Evolutionary conservation across 2,329 filamentous ascomycete genomes (phyloP), one percentile per base, ranked within the genome.

Genomic region (Diaporthe ampelina): DNA sequence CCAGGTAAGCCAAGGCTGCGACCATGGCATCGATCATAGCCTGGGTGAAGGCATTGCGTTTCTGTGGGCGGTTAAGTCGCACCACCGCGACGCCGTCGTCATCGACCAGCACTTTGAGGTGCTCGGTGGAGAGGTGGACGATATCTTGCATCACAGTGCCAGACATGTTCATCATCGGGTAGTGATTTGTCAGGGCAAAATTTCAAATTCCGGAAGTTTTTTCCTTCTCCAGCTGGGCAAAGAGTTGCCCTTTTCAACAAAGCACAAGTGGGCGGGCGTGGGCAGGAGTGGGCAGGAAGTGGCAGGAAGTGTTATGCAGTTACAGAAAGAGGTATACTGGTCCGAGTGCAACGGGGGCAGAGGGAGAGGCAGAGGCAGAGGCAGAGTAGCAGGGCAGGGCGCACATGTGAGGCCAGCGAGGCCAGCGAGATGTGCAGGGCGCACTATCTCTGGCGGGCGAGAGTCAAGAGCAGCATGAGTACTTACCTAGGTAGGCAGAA

Each of bases 21-120:
- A 85, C 78, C 6, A 90, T 21, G 32, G 13, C 10, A 40, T 68
- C 63, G 76, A 89, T 87, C 82, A 91, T 86, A 61, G 81, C 79
- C 72, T 85, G 83, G 2, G 88, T 91, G 73, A 91, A 86, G 13
- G 90, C 89, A 83, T 91, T 92, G 72, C 88, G 85, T 79, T 91
- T 91, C 59, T 85, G 83, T 2, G 88, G 89, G 3, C 90, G 85
- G 80, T 89, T 88, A 75, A 91, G 80, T 19, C 86, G 85, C 73
- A 91, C 78, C 37, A 89, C 79, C 43, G 87, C 83, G 35, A 90
- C 83, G 65, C 82, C 84, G 29, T 80, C 78, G 26, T 75, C 63
- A 75, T 76, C 73, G 75, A 65, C 57, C 54, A 71, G 52, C 70
- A 75, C 65, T 24, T 74, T 13, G 73, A 68, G 11, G 58, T 75